phyloP scores from a whole-genome alignment of 768 basidiomycete genomes.

The Epithele typhae region DNA sequence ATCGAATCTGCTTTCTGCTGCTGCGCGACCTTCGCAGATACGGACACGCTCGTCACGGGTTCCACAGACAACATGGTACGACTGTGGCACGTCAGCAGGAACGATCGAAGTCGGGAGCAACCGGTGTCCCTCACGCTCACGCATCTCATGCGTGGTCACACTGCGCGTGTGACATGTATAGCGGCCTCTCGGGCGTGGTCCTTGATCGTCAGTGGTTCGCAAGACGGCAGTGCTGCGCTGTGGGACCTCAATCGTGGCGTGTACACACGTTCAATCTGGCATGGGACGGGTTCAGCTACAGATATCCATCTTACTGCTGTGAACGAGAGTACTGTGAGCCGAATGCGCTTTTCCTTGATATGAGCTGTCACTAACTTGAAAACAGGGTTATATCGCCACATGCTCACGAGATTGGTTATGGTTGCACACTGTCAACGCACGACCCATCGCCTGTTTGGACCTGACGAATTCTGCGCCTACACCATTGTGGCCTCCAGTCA shows the following conservation, averaged over 20 bases:
- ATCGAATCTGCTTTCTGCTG: slow-evolving; percentile 70
- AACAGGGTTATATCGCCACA: slow-evolving; percentile 87
- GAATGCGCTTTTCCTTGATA: background rate
- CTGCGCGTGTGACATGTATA: slow-evolving; percentile 60
- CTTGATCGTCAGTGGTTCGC: slow-evolving; percentile 74
- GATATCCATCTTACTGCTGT: slow-evolving; percentile 69
- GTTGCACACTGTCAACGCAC: slow-evolving; percentile 84
- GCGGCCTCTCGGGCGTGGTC: slow-evolving; percentile 81
- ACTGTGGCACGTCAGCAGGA: slow-evolving; percentile 65
- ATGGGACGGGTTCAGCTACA: slow-evolving; percentile 34
- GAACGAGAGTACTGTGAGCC: slow-evolving; percentile 75
- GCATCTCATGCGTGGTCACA: slow-evolving; percentile 80
- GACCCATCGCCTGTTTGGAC: slow-evolving; percentile 69
- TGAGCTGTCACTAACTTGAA: slow-evolving; percentile 4
- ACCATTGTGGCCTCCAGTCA: slow-evolving; percentile 43
- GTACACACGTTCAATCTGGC: slow-evolving; percentile 80
- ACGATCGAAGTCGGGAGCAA: slow-evolving; percentile 22
- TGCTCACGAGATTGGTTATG: slow-evolving; percentile 69
- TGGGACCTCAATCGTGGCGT: slow-evolving; percentile 88
- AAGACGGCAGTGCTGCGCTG: slow-evolving; percentile 79
- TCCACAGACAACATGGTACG: slow-evolving; percentile 79
- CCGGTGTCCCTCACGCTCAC: slow-evolving; percentile 40
- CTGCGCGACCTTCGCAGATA: slow-evolving; percentile 77
- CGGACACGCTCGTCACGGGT: slow-evolving; percentile 71
- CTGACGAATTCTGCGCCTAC: slow-evolving; percentile 36